These are phyloP conservation scores for Westerdykella sp. DNA, from an alignment of 2,329 filamentous ascomycete genomes.

Conservation along the genomic window DNA sequence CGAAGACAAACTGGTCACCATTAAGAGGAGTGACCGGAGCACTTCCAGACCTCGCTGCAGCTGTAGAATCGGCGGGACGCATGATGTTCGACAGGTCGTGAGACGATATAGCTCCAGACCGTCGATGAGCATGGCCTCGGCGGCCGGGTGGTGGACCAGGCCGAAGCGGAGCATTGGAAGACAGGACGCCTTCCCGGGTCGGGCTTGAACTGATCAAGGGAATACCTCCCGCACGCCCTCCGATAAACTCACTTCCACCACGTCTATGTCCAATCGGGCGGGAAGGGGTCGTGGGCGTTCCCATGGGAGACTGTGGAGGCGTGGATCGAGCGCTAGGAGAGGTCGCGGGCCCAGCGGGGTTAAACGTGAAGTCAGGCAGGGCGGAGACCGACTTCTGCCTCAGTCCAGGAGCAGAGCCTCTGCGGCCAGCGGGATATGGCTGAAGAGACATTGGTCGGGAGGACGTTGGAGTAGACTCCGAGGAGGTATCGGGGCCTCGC, in stretches of 20 bases:
- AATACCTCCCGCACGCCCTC: constrained; percentile 52
- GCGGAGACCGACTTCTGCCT: constrained; percentile 40
- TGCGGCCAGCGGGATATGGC: constrained; percentile 27
- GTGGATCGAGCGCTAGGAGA: constrained; percentile 23
- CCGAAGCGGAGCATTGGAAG: constrained; percentile 47
- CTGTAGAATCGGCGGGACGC: constrained; percentile 50
- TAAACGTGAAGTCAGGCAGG: constrained; percentile 46
- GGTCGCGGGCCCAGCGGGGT: constrained; percentile 38
- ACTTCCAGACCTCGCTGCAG: constrained; percentile 53
- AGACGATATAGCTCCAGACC: constrained; percentile 74
- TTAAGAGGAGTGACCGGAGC: constrained; percentile 57
- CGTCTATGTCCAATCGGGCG: constrained; percentile 58
- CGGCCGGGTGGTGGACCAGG: constrained; percentile 49
- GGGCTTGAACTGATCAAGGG: constrained; percentile 63
- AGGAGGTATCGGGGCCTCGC: constrained; percentile 26
- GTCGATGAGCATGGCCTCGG: constrained; percentile 70
- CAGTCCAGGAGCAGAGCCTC: constrained; percentile 29
- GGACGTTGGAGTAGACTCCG: constrained; percentile 29
- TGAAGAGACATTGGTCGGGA: constrained; percentile 36
- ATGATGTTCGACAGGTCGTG: constrained; percentile 71
- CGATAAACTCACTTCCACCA: constrained; percentile 81
- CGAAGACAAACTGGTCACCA: constrained; percentile 36
- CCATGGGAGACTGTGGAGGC: constrained; percentile 35
- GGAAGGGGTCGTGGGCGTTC: constrained; percentile 43
- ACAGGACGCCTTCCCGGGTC: constrained; percentile 54